phyloP scores from a whole-genome alignment of 2,329 filamentous ascomycete species.

The Neofusicoccum kwambonambiense region DNA sequence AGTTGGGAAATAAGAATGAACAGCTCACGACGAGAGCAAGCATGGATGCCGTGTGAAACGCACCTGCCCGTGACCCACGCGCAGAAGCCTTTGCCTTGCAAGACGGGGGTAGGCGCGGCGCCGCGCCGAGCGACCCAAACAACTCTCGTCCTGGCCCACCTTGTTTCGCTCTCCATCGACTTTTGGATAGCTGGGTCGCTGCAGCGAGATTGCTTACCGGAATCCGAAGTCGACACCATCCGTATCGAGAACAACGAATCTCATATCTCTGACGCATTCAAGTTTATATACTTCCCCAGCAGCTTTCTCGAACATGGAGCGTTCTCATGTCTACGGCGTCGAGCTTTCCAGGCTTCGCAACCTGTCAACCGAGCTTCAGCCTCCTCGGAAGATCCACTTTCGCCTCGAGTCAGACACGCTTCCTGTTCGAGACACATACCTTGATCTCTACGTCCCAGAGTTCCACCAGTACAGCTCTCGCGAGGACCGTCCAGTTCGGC shows the following conservation, averaged over 20 bases:
- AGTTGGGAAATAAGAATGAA: conserved; percentile 97
- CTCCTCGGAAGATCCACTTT: conserved; percentile 6
- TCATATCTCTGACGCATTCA: neutral
- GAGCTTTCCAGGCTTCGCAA: conserved; percentile 17
- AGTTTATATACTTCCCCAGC: neutral
- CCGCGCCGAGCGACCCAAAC: neutral
- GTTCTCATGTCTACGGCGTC: conserved; percentile 7
- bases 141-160: neutral
- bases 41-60: conserved; percentile 49
- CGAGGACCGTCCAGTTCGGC: conserved; percentile 20
- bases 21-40: conserved; percentile 65
- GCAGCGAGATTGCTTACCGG: neutral
- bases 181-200: neutral
- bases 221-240: neutral
- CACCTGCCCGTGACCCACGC: neutral
- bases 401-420: conserved; percentile 5
- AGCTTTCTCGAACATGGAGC: neutral
- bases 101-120: neutral
- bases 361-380: neutral
- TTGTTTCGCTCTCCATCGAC: neutral
- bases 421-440: neutral
- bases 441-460: conserved; percentile 14
- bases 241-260: neutral
- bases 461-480: conserved; percentile 2
- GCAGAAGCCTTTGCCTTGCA: neutral